Percentiles rank a stretch among this genome's conserved stretches.
Conservation (phyloP, 768 basidiomycete species). For the Auriculariales sp. region DNA sequence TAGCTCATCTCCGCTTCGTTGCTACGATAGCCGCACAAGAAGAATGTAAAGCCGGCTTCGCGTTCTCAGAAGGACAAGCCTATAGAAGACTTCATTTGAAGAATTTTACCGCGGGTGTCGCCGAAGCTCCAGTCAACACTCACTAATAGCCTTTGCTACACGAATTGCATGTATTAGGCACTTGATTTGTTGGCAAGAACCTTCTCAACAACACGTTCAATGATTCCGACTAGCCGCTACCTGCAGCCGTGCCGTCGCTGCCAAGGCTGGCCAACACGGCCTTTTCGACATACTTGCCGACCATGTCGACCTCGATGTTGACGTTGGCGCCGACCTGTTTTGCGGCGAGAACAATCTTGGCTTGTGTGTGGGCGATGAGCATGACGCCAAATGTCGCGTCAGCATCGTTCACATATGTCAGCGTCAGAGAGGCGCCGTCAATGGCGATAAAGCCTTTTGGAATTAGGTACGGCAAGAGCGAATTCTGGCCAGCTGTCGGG, state of each 20-base stretch:
- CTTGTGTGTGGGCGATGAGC: slow-evolving; percentile 90
- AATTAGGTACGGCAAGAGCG: slow-evolving; percentile 69
- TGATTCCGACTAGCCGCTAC: slow-evolving; percentile 11
- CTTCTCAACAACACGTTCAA: slow-evolving; percentile 13
- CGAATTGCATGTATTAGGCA: not conserved
- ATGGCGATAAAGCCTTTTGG: slow-evolving; percentile 90
- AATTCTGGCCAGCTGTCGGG: slow-evolving; percentile 40
- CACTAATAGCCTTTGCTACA: no score
- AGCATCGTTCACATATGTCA: slow-evolving; percentile 62
- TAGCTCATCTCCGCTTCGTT: no score
- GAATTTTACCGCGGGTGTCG: no score
- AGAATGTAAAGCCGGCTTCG: no score
- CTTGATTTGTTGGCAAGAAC: slow-evolving; percentile 5
- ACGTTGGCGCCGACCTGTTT: slow-evolving; percentile 71
- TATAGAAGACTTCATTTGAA: no score
- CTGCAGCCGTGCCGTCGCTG: slow-evolving; percentile 15
- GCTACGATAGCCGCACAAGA: no score
- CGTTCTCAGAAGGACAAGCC: no score
- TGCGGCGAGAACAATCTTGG: slow-evolving; percentile 64
- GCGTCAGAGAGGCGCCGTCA: slow-evolving; percentile 86
- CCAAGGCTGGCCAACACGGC: slow-evolving; percentile 57
- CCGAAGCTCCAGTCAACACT: no score
- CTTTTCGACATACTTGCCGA: slow-evolving; percentile 84
- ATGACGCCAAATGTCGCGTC: slow-evolving; percentile 68
- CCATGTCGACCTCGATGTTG: slow-evolving; percentile 92